Evolutionary conservation across 2,329 filamentous ascomycete genomes (phyloP), one percentile per base, ranked within the genome.

Genomic region (Fusarium nodosum): DNA sequence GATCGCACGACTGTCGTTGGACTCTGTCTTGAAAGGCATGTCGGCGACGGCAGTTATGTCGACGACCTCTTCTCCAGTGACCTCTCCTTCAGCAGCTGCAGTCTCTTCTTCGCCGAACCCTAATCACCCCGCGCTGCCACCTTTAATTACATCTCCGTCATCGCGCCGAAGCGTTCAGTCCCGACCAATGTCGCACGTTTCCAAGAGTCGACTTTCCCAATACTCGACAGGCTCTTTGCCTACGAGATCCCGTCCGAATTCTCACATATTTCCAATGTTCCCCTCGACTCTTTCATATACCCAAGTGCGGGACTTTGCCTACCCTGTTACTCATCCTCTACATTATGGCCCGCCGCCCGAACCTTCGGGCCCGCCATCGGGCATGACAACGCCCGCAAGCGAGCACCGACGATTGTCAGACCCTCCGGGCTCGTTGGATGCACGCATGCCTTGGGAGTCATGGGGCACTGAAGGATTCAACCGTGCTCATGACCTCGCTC

Each of bases 261-360:
- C 93, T n/a, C 88, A 92, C 76, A 86, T 93, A 67, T 95, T 96
- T 76, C 92, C 93, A 18, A 84, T 91, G 74, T 96, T 93, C 79
- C 91, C 93, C 74, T 96, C 94, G 61, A 97, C 90, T 77, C 87
- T 97, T 20, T 81, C 92, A 9, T 97, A 97, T 79, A 90, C 94
- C n/a, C 85, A 93, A 45, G 94, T 99, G 70, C 91, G 96, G 76
- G 96, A 99, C 84, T 99, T 98, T 82, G 96, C 96, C 72, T 99
- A 98, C 78, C 89, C 93, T 33, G 78, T 87, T 28, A 86, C 87
- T 57, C 93, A 98, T 79, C 94, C 93, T 44, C 86, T 97, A 79
- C 96, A 98, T 83, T 97, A 97, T 84, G 96, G 96, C 2, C 92
- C 95, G n/a, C 90, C 93, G 18, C 91, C 91, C 38, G 91, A 94